Base-by-base conservation (phyloP, 2,329 filamentous ascomycete genomes). In the Ophiocordyceps camponoti-floridani region DNA sequence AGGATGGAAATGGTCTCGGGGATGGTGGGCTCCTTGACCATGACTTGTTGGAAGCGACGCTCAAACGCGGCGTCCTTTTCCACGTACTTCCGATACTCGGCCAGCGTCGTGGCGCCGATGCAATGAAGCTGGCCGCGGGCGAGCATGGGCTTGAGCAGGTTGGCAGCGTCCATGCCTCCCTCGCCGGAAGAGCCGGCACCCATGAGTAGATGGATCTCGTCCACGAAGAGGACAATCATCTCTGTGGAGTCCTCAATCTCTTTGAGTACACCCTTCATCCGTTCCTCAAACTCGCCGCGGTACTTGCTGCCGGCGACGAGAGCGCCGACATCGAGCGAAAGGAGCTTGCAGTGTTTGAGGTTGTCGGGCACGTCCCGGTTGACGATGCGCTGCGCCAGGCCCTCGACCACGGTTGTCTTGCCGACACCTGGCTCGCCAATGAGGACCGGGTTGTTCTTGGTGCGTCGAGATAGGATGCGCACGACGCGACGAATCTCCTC, bases 151-250 rank as follows among this genome's bases (percentile, higher is more conserved):
- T 98, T 98, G 50, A 98, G 74, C 55, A 98, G 68, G 62, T 98
- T 98, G 56, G 91, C 91, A 43, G 91, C 91, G 59, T 98, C 91
- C 91, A 98, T 98, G 54, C 91, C 91, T 51, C 91, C 91, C 61
- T 96, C 89, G 46, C 91, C 91, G 45, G 84, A 89, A 35, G 87
- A 80, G 48, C 91, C 91, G 51, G 91, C 91, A 47, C 91, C 91
- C 91, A 98, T 98, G 49, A 98, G 79, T 50, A 98, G 73, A 67
- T 98, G 91, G 52, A 98, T 98, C 63, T 98, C 91, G 63, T 98
- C 91, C 52, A 98, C 91, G 55, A 98, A 98, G 50, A 98, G 79
- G 44, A 98, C 82, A 58, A 98, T 95, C 70, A 88, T 94, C 47
- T 96, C 89, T 60, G 91, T 93, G 44, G 87, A 86, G 46, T 94